phyloP scores from a whole-genome alignment of 345 rosid genomes.

The Conringia planisiliqua region DNA sequence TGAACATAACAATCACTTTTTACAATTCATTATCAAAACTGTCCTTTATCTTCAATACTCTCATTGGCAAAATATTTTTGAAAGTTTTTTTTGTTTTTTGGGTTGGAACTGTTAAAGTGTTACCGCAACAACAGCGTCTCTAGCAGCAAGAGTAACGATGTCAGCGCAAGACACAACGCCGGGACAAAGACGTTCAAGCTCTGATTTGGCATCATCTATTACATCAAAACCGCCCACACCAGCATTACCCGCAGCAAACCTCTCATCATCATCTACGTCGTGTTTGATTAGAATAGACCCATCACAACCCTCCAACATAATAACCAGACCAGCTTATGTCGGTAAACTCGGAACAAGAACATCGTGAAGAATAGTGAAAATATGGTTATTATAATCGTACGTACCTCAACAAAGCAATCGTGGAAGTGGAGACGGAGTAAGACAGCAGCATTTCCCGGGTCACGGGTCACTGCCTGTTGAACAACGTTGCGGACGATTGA shows the following conservation, averaged over 20 bases:
- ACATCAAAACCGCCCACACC: slow-evolving; percentile 45
- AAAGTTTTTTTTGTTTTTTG: background rate
- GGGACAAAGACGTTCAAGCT: slow-evolving; percentile 51
- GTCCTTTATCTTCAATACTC: background rate
- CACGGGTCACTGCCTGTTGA: slow-evolving; percentile 23
- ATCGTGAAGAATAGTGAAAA: background rate
- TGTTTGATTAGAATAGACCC: slow-evolving; percentile 50
- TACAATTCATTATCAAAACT: background rate
- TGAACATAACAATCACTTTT: too few species aligned
- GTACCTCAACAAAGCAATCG: slow-evolving; percentile 68
- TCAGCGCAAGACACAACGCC: slow-evolving; percentile 65
- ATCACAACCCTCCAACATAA: slow-evolving; percentile 55
- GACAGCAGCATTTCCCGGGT: slow-evolving; percentile 44
- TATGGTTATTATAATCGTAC: background rate
- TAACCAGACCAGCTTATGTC: background rate
- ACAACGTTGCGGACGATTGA: slow-evolving; percentile 38
- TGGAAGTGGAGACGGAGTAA: slow-evolving; percentile 64
- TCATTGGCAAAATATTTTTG: background rate
- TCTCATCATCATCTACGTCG: slow-evolving; percentile 37
- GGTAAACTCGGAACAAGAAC: background rate
- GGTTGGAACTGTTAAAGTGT: background rate
- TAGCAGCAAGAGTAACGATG: slow-evolving; percentile 54
- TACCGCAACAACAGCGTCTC: slow-evolving; percentile 56
- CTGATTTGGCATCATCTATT: slow-evolving; percentile 47
- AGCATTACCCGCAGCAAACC: slow-evolving; percentile 33